Conservation (phyloP, 208 protist species). For the Acanthamoeba triangularis region DNA sequence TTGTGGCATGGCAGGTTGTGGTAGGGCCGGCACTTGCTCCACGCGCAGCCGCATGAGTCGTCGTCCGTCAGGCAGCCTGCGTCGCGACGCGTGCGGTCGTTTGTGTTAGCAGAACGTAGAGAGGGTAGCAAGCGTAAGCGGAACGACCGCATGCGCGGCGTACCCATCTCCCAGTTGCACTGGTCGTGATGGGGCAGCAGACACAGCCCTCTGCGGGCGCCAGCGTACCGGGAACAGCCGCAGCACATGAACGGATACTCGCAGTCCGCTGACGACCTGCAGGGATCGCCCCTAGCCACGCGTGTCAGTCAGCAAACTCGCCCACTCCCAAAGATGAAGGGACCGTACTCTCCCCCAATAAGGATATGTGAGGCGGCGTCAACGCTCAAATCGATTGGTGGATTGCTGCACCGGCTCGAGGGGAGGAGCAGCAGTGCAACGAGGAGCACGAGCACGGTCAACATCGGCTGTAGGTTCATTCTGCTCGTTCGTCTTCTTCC, state of each 20-base stretch:
- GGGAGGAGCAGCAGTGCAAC: background rate
- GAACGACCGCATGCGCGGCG: background rate
- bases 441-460: background rate
- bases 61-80: conserved; percentile 15
- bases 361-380: no score
- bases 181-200: background rate
- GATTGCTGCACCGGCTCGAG: no score
- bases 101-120: background rate
- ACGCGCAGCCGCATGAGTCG: background rate
- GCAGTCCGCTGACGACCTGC: background rate
- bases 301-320: no score
- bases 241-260: background rate
- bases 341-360: background rate
- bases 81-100: background rate
- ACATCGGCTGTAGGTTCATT: no score
- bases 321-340: no score
- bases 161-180: conserved; percentile 50
- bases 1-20: conserved; percentile 33
- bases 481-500: background rate
- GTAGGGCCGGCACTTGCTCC: conserved; percentile 32
- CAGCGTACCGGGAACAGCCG: background rate
- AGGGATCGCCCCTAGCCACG: background rate
- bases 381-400: no score
- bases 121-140: no score
- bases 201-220: background rate